Base-by-base conservation (phyloP, 2,329 filamentous ascomycete genomes). In the Fusarium secorum region DNA sequence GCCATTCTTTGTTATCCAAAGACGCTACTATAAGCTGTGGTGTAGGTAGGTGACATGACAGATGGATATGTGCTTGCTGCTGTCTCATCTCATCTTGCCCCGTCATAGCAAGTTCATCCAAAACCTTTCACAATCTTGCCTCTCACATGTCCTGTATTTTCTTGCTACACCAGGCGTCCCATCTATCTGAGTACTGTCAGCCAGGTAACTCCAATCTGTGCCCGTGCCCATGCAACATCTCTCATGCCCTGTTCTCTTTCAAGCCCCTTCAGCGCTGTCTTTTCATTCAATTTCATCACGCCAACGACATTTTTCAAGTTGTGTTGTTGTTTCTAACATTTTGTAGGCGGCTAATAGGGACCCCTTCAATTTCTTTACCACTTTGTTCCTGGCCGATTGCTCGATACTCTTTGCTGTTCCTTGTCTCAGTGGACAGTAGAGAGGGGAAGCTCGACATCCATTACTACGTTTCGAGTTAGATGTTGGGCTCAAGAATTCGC, bases 131-230 rank as follows among this genome's bases (percentile, higher is more conserved):
- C 61, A 28, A 42, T 33, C 28, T 52, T 41, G 32, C 38, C 26
- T 65, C 60, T 28, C 56, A 17, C 51, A n/a, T 32, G n/a, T 18
- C 36, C 33, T 33, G 24, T 24, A 24, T 18, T 14, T 35, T 42
- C 20, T 36, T 45, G 38, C 33, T 57, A 33, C 32, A 45, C 17
- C 56, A 15, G 36, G 36, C 36, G 26, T 51, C 20, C 17, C 22
- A 39, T 51, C 26, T 41, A 22, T 30, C 15, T 49, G 22, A 36
- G n/a, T 20, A 26, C 28, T 35, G 33, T 32, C 20, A 62, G 38
- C 35, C 64, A 48, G 57, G 51, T 68, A 68, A 52, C 35, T 64
- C 38, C 30, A 58, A 28, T 58, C n/a, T 63, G 41, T 60, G 36
- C 32, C 54, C 56, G 28, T 63, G 63, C 33, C 49, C 56, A 41